Evolutionary conservation across 2,329 filamentous ascomycete species (phyloP).

Genomic region (Fusarium camptoceras): DNA sequence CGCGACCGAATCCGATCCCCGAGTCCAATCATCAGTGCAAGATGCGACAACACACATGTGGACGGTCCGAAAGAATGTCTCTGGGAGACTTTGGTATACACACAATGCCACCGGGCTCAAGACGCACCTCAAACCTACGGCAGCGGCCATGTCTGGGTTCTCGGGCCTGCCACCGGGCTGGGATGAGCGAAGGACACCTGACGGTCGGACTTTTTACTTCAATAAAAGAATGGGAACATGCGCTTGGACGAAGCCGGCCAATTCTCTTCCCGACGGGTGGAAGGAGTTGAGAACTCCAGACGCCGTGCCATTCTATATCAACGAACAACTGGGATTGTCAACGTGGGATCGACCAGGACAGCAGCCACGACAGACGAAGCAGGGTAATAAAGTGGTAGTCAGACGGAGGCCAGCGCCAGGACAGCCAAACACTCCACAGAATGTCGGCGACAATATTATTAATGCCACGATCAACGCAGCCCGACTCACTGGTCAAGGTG

Average conservation of each 20-base stretch:
- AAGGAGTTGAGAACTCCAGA: slow-evolving; percentile 46
- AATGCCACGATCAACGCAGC: slow-evolving; percentile 40
- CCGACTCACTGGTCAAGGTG: slow-evolving; percentile 34
- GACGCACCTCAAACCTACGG: slow-evolving; percentile 43
- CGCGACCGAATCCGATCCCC: slow-evolving; percentile 44
- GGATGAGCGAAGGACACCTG: slow-evolving; percentile 41
- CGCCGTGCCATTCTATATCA: slow-evolving; percentile 43
- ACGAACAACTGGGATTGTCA: slow-evolving; percentile 43
- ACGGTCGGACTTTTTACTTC: slow-evolving; percentile 43
- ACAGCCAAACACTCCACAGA: slow-evolving; percentile 4
- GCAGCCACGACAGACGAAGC: slow-evolving; percentile 31
- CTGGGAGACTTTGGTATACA: slow-evolving; percentile 45
- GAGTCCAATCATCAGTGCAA: slow-evolving; percentile 29
- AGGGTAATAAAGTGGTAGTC: slow-evolving; percentile 1
- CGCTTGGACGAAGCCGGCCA: slow-evolving; percentile 42
- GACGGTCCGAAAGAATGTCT: slow-evolving; percentile 45
- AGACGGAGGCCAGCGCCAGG: slow-evolving; percentile 24
- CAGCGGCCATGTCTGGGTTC: slow-evolving; percentile 8
- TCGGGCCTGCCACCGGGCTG: slow-evolving; percentile 41
- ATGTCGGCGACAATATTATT: slow-evolving; percentile 19
- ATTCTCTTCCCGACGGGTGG: slow-evolving; percentile 43
- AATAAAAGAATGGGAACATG: slow-evolving; percentile 38
- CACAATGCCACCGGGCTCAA: slow-evolving; percentile 43
- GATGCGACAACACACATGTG: slow-evolving; percentile 38
- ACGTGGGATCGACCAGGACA: slow-evolving; percentile 48